Conservation (phyloP, 164 flowering plant species). For the Magnolia sinica region DNA sequence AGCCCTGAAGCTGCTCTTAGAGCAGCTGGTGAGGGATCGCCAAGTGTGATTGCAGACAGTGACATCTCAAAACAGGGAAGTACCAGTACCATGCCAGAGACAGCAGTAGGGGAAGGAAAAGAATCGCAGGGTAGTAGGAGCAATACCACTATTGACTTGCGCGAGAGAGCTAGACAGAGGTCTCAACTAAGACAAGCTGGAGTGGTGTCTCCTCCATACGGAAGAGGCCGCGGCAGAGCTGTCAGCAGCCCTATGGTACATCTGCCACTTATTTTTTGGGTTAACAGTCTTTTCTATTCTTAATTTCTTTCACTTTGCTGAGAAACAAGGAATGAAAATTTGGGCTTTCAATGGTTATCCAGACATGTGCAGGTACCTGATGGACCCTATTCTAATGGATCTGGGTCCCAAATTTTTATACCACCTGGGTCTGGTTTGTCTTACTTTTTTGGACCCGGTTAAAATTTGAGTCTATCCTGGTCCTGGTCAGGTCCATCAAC, state of each 20-base stretch:
- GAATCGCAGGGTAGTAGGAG: constrained; percentile 30
- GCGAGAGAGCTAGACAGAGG: constrained; percentile 56
- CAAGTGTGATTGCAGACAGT: constrained; percentile 20
- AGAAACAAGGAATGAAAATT: no score
- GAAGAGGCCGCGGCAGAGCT: constrained; percentile 57
- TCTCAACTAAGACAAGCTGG: constrained; percentile 52
- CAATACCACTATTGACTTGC: constrained; percentile 33
- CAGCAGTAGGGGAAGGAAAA: constrained; percentile 26
- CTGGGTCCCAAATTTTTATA: no score
- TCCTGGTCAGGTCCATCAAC: no score
- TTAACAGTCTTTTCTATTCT: not conserved
- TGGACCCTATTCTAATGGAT: no score
- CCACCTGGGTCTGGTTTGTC: no score
- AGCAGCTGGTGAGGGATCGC: constrained; percentile 24
- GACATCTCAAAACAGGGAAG: constrained; percentile 21
- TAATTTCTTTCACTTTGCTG: not conserved
- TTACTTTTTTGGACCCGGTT: no score
- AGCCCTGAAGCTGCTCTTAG: constrained; percentile 21
- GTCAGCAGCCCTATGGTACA: constrained; percentile 37
- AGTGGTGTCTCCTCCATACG: constrained; percentile 20
- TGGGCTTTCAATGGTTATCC: no score
- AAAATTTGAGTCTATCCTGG: no score
- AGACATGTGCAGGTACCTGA: no score
- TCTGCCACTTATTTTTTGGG: not conserved
- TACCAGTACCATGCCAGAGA: constrained; percentile 25